These are phyloP conservation scores for Cyberlindnera lachancei DNA, from an alignment of 805 yeast species.

Conservation along the genomic window DNA sequence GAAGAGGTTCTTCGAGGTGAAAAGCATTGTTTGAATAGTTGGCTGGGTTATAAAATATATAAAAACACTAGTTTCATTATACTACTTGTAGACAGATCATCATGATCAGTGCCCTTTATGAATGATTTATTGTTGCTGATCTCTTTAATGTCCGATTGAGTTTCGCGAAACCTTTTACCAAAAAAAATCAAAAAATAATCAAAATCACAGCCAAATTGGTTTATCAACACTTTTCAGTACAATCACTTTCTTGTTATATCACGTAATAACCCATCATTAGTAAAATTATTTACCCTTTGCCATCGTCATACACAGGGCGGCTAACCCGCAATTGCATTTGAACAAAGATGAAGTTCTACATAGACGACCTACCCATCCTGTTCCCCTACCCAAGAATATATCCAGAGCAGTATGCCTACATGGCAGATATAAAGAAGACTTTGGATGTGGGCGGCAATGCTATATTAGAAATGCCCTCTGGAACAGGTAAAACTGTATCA, in stretches of 20 bases:
- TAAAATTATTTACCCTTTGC: no score
- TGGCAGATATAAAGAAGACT: conserved; percentile 91
- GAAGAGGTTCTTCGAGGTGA: conserved; percentile 92
- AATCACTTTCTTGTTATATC: no score
- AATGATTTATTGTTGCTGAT: not conserved
- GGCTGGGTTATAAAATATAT: not conserved
- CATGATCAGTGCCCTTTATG: not conserved
- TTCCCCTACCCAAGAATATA: conserved; percentile 96
- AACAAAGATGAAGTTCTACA: conserved; percentile 46
- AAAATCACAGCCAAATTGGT: no score
- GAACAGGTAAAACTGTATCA: conserved; percentile 96
- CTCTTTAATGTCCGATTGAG: no score
- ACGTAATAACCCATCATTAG: no score
- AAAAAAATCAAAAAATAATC: no score
- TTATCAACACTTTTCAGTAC: no score
- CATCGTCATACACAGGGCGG: no score
- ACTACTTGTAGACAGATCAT: not conserved
- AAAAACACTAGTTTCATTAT: not conserved
- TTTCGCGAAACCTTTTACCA: no score
- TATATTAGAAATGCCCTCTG: conserved; percentile 98
- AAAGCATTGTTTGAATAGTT: conserved; percentile 60
- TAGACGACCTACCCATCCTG: conserved; percentile 91
- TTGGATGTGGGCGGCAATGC: conserved; percentile 96
- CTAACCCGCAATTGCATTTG: no score
- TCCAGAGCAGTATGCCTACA: conserved; percentile 97